Conservation (phyloP, 768 basidiomycete species). For the Rhodotorula toruloides region DNA sequence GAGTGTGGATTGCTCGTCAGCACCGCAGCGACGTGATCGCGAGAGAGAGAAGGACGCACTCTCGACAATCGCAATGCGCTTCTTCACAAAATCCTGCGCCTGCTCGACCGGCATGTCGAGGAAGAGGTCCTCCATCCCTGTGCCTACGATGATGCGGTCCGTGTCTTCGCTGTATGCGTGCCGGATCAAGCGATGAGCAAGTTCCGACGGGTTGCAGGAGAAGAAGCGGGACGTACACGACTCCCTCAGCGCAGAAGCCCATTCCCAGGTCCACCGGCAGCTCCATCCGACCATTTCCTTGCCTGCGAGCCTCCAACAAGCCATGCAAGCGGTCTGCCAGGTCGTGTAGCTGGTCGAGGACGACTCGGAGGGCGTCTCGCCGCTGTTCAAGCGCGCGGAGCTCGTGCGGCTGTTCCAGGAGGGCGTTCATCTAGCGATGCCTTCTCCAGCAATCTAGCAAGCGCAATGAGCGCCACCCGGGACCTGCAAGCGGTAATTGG, state of each 20-base stretch:
- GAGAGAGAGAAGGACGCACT: neutral
- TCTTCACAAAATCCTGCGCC: conserved; percentile 6
- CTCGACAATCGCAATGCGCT: conserved; percentile 4
- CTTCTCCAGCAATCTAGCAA: too few relatives aligned
- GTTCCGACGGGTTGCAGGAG: too few relatives aligned
- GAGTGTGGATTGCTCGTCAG: neutral
- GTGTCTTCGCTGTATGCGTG: conserved; percentile 2
- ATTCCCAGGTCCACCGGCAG: conserved; percentile 3
- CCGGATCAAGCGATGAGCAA: neutral
- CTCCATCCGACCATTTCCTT: conserved; percentile 7
- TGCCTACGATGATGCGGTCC: conserved; percentile 1
- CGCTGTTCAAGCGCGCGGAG: neutral
- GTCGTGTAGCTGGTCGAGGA: neutral
- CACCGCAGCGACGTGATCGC: too few relatives aligned
- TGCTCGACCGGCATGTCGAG: conserved; percentile 15
- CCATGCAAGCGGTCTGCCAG: neutral
- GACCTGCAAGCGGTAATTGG: too few relatives aligned
- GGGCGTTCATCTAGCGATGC: neutral
- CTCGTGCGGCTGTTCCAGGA: neutral
- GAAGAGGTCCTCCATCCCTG: conserved; percentile 20
- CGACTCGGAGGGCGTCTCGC: neutral
- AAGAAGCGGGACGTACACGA: conserved; percentile 12
- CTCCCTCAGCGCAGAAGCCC: conserved; percentile 16
- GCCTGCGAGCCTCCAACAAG: neutral
- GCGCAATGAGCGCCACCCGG: too few relatives aligned